phyloP scores from a whole-genome alignment of 768 basidiomycete genomes.

The Lenzites betulinus region DNA sequence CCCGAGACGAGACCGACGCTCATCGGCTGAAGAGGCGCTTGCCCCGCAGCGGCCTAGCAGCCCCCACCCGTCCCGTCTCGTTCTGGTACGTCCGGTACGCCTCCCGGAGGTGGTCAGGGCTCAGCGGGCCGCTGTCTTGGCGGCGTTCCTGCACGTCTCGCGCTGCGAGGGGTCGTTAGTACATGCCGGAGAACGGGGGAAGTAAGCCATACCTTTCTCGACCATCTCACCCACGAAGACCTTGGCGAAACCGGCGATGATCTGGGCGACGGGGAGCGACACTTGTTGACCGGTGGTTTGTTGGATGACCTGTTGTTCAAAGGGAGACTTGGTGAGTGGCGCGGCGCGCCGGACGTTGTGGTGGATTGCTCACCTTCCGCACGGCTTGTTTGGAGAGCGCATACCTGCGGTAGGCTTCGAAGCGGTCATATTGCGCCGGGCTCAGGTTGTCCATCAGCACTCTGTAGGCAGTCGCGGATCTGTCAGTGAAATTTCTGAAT shows the following conservation, averaged over 20 bases:
- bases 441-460: slow-evolving; percentile 90
- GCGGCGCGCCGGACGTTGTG: not conserved
- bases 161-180: slow-evolving; percentile 44
- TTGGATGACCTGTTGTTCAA: slow-evolving; percentile 67
- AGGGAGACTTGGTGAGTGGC: not conserved
- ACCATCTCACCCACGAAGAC: slow-evolving; percentile 94
- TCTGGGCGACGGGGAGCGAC: slow-evolving; percentile 84
- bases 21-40: slow-evolving; percentile 76
- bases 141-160: slow-evolving; percentile 73
- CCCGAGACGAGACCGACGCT: not conserved
- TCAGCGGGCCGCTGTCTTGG: slow-evolving; percentile 75
- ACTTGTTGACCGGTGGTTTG: slow-evolving; percentile 80
- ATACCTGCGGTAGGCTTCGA: slow-evolving; percentile 84
- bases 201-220: slow-evolving; percentile 65
- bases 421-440: slow-evolving; percentile 82
- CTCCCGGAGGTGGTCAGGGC: slow-evolving; percentile 88
- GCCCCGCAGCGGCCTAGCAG: slow-evolving; percentile 66
- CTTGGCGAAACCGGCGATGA: slow-evolving; percentile 87
- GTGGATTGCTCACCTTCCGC: slow-evolving; percentile 54
- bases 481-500: not conserved
- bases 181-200: not conserved
- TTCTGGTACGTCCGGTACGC: slow-evolving; percentile 83
- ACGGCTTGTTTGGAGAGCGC: slow-evolving; percentile 84
- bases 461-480: slow-evolving; percentile 39
- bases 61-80: slow-evolving; percentile 80